Evolutionary conservation across 331 rosid species (phyloP), one percentile per base, ranked within the genome.

Genomic region (Rosa hybrid): DNA sequence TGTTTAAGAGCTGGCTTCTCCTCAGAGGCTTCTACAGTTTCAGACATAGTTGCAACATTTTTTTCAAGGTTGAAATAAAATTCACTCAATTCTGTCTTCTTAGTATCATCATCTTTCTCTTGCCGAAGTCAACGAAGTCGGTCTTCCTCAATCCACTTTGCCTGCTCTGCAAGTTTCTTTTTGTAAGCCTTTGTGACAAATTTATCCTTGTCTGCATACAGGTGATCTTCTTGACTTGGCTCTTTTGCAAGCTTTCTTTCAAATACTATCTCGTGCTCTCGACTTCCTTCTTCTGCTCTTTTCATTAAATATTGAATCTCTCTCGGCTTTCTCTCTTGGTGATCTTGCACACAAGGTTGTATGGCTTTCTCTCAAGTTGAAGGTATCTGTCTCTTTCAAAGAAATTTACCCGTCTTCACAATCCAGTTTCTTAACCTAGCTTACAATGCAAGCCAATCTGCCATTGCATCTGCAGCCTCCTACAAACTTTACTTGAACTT

Each of bases 91-190:
- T 95, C 97, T 78, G 83, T 89, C 91, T 95, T 95, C 90, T 91
- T 95, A 45, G 99, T 93, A 81, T 93, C 99, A 86, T 93, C 99
- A 0, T 95, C 99, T 82, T 90, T 85, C 80, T 88, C 98, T 83
- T 96, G 98, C 49, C 81, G 85, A 75, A 89, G 91, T 77, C 91
- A 88, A 63, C 89, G 92, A 57, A 88, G 57, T 53, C 94, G 93
- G 51, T 96, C 99, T 77, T 93, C 90, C 86, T 90, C 99, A 88
- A 87, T 83, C 87, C 93, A 92, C 76, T 87, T 91, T 80, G 86
- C 97, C 62, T 79, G 92, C 59, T 91, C 97, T 2, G 90, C 96
- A 76, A 96, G 97, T 86, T 93, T 91, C 88, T 34, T 93, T 82
- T 94, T 96, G 82, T 96, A 93, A 42, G 97, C 98, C 80, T 90